These are phyloP conservation scores for Ogataea degrootiae DNA, from an alignment of 805 yeast species.

Conservation along the genomic window DNA sequence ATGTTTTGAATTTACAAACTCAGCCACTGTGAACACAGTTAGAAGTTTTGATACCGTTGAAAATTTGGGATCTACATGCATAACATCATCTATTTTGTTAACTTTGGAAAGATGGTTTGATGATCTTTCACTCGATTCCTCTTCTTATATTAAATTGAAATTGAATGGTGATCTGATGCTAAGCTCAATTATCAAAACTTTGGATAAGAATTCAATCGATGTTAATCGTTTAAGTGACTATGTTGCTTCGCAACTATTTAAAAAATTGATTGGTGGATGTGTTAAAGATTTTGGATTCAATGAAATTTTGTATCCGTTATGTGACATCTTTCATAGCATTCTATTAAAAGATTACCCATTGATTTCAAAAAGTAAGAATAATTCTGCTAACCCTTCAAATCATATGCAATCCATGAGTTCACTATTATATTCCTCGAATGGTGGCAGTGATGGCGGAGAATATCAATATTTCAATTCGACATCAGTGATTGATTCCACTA, in stretches of 20 bases:
- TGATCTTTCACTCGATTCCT: constrained; percentile 48
- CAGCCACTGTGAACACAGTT: background rate
- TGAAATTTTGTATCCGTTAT: constrained; percentile 53
- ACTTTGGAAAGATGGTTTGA: constrained; percentile 61
- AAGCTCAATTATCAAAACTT: constrained; percentile 40
- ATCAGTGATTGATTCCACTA: constrained; percentile 16
- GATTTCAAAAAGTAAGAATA: constrained; percentile 33
- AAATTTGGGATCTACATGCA: constrained; percentile 52
- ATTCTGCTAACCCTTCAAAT: background rate
- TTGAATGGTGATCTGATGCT: constrained; percentile 34
- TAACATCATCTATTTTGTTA: constrained; percentile 51
- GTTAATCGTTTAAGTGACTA: constrained; percentile 39
- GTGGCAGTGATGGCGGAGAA: background rate
- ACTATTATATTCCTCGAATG: constrained; percentile 2
- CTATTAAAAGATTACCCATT: constrained; percentile 63
- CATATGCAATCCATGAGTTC: constrained; percentile 4
- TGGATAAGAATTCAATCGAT: constrained; percentile 37
- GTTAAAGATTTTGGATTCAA: constrained; percentile 81
- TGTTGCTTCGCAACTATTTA: constrained; percentile 50
- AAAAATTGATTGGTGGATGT: constrained; percentile 62
- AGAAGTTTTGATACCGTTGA: constrained; percentile 41
- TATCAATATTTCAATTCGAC: constrained; percentile 3
- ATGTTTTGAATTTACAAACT: constrained; percentile 43
- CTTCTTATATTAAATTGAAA: constrained; percentile 41
- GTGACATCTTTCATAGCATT: constrained; percentile 62